Evolutionary conservation across 352 stramenopile genomes (phyloP).

Genomic region (Pythium guiyangense): DNA sequence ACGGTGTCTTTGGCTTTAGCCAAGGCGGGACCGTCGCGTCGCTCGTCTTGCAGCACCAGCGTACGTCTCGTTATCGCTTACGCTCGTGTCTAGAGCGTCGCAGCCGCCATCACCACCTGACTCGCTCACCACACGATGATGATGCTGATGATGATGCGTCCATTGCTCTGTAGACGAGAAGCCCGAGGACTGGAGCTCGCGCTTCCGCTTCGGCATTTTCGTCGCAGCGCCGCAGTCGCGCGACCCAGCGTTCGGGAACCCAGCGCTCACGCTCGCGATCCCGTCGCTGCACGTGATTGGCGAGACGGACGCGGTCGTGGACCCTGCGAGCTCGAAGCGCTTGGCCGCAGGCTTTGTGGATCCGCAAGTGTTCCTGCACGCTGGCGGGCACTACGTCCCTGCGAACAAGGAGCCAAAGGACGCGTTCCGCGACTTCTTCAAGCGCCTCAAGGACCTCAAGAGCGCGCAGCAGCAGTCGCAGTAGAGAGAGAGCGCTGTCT

Average conservation of each 20-base stretch:
- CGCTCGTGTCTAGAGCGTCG: background rate
- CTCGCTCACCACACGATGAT: background rate
- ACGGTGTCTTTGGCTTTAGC: slow-evolving; percentile 84
- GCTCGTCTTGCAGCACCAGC: slow-evolving; percentile 64
- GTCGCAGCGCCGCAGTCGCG: slow-evolving; percentile 44
- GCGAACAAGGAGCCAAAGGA: slow-evolving; percentile 84
- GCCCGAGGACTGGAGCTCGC: slow-evolving; percentile 39
- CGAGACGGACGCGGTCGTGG: slow-evolving; percentile 68
- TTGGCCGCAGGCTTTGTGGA: slow-evolving; percentile 53
- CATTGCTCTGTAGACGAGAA: slow-evolving; percentile 28
- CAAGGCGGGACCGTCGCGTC: slow-evolving; percentile 72
- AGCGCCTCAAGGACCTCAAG: slow-evolving; percentile 25
- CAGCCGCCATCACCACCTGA: background rate
- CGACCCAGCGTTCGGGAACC: slow-evolving; percentile 41
- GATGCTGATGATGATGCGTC: no score
- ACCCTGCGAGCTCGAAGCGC: slow-evolving; percentile 43
- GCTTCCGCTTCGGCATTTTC: slow-evolving; percentile 75
- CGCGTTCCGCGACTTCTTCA: slow-evolving; percentile 63
- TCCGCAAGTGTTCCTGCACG: slow-evolving; percentile 50
- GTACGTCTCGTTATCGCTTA: slow-evolving; percentile 21
- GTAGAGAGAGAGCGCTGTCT: no score
- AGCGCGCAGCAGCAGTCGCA: no score
- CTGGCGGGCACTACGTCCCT: slow-evolving; percentile 82
- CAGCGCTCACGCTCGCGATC: slow-evolving; percentile 38
- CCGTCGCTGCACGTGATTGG: slow-evolving; percentile 82